Base-by-base conservation (phyloP, 1,284 basidiomycete genomes). In the Ustilago cynodontis region DNA sequence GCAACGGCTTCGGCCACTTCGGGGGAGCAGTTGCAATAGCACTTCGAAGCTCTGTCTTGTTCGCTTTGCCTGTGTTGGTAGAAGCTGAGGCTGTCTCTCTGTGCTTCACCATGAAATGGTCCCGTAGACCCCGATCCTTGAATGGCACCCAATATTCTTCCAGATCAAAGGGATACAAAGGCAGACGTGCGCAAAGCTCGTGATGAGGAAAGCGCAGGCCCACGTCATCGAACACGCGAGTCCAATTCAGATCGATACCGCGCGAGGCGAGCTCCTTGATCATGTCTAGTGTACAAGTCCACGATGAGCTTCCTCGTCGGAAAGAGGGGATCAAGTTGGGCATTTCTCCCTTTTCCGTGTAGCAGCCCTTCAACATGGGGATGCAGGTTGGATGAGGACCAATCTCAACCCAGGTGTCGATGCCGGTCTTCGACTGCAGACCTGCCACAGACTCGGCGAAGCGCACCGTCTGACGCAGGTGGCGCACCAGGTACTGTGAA, bases 341-440 rank as follows among this genome's bases (percentile, higher is more conserved):
- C 47, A 28, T 53, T n/a, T 47, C 28, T 0, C n/a, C 51, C 3
- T 29, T 14, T 4, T 57, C 59, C 33, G 65, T 41, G 29, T 73
- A 73, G 53, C 70, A 73, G 16, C 76, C 71, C 45, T 73, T 78
- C 41, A 75, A 43, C 71, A 78, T 71, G 2, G 77, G 77, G 0
- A 71, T 65, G 49, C 65, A 65, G 26, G 69, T 75, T 3, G 77
- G 72, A 62, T 78, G 77, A 41, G 77, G 72, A 9, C 77, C 77
- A 18, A 76, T 18, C 41, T 79, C 77, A 54, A 79, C 59, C 72
- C 77, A 76, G 8, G 29, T 29, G 28, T 72, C 45, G 11, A 70
- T 51, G 2, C 54, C 5, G 1, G 56, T 24, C 41, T 71, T 55
- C 26, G 26, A 18, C 29, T 69, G 64, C 26, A 69, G 49, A 45